These are phyloP conservation scores for Aspergillus hancockii DNA, from an alignment of 495 filamentous ascomycete genomes.

Conservation along the genomic window DNA sequence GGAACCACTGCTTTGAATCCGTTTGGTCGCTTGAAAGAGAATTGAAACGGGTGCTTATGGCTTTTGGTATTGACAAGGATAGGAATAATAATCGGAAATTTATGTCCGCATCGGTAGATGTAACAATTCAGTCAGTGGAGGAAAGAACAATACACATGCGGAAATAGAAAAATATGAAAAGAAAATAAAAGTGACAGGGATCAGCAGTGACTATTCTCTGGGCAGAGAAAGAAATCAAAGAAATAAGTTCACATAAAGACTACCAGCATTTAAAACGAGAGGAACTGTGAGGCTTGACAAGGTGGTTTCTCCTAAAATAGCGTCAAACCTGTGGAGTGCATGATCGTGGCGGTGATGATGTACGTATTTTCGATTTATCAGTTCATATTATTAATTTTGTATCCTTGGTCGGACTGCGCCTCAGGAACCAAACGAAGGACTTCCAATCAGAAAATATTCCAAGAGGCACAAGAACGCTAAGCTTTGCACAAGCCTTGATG, in stretches of 20 bases:
- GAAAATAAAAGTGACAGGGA: not conserved
- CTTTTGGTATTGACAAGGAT: not conserved
- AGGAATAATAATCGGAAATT: not conserved
- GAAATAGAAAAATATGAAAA: not conserved
- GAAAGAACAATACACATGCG: not conserved
- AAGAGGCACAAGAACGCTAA: not conserved
- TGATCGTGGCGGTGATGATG: not conserved
- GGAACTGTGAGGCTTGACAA: too few relatives aligned
- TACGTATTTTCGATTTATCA: not conserved
- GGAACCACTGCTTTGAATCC: conserved; percentile 4
- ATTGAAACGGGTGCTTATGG: not conserved
- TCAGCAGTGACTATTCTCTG: not conserved
- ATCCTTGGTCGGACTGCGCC: not conserved
- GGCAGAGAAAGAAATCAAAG: not conserved
- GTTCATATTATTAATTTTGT: not conserved
- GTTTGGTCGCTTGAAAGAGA: not conserved
- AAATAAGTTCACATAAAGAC: not conserved
- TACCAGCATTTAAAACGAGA: not conserved
- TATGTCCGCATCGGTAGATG: not conserved
- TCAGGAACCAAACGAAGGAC: not conserved
- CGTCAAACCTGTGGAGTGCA: not conserved
- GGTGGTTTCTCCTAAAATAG: not conserved
- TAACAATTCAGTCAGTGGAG: not conserved
- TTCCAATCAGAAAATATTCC: not conserved
- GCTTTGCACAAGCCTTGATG: conserved; percentile 2